phyloP scores from a whole-genome alignment of 2,329 filamentous ascomycete genomes.

The Stylonectria norvegica region DNA sequence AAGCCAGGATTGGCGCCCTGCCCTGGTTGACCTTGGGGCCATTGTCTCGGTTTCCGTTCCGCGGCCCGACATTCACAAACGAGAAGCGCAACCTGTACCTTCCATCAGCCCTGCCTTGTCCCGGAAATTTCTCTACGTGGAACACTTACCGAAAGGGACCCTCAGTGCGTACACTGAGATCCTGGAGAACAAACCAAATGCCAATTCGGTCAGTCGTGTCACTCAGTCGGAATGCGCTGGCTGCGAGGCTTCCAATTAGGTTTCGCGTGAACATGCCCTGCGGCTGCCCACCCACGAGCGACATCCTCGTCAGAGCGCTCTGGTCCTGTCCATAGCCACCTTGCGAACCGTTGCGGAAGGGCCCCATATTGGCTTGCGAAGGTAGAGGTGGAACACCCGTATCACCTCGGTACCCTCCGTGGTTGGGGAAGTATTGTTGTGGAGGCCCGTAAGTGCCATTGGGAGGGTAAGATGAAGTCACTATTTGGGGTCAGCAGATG shows the following conservation, averaged over 20 bases:
- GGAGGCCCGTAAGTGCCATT: conserved; percentile 35
- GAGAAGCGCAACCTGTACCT: conserved; percentile 56
- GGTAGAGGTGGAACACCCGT: conserved; percentile 23
- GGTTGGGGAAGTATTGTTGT: conserved; percentile 36
- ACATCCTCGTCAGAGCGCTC: conserved; percentile 31
- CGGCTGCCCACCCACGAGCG: conserved; percentile 47
- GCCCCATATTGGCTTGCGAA: conserved; percentile 24
- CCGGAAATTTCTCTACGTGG: neutral
- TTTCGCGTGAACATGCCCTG: conserved; percentile 92
- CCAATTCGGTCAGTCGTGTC: conserved; percentile 78
- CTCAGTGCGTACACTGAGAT: conserved; percentile 90
- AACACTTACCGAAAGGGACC: conserved; percentile 73
- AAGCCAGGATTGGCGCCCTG: conserved; percentile 77
- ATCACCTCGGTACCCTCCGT: conserved; percentile 31
- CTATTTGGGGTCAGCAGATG: neutral
- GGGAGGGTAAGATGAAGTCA: conserved; percentile 27
- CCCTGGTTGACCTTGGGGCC: conserved; percentile 62
- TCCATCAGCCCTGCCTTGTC: conserved; percentile 12
- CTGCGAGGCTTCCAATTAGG: conserved; percentile 85
- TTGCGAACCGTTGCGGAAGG: conserved; percentile 27
- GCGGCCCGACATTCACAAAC: conserved; percentile 78
- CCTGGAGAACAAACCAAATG: conserved; percentile 96
- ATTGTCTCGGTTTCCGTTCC: conserved; percentile 35
- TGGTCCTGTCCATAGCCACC: conserved; percentile 31
- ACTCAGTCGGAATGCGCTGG: conserved; percentile 79